A percentile compares a stretch with the other conserved stretches of the same genome.
Conservation (phyloP, 179 eudicot genomes). For the Spergularia azorica region DNA sequence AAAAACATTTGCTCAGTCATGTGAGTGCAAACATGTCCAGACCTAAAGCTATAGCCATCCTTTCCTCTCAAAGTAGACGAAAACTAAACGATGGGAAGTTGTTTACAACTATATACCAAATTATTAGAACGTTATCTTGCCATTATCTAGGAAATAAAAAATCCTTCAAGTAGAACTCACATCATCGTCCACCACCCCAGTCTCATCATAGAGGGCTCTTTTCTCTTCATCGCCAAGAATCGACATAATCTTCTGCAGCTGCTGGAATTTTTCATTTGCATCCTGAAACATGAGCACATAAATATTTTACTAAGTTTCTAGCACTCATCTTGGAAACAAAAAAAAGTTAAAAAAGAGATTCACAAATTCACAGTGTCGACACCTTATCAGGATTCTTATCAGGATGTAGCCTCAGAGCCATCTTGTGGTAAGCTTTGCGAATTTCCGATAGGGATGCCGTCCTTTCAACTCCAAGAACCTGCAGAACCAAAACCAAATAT, state of each 20-base stretch:
- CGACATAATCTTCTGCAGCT: slow-evolving; percentile 92
- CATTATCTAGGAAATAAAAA: not conserved
- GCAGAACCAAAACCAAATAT: slow-evolving; percentile 11
- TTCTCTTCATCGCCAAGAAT: slow-evolving; percentile 96
- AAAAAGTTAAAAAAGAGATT: slow-evolving; percentile 1
- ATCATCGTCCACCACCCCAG: slow-evolving; percentile 92
- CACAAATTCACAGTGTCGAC: slow-evolving; percentile 6
- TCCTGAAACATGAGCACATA: slow-evolving; percentile 41
- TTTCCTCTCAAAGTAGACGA: not conserved
- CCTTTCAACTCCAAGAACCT: slow-evolving; percentile 90
- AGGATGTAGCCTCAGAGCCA: slow-evolving; percentile 93
- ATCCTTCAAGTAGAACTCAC: slow-evolving; percentile 51
- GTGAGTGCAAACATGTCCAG: not conserved
- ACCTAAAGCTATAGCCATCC: not conserved
- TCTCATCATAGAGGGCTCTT: slow-evolving; percentile 89
- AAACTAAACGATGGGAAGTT: too few relatives aligned
- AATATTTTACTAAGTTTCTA: not conserved
- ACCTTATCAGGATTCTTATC: slow-evolving; percentile 98
- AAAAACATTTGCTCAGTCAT: too few relatives aligned
- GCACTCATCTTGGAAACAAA: not conserved
- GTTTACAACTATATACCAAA: not conserved
- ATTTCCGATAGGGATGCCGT: slow-evolving; percentile 86
- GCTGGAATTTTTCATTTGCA: slow-evolving; percentile 96
- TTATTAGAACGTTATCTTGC: not conserved
- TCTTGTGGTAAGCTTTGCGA: slow-evolving; percentile 82